Conservation (phyloP, 2,329 filamentous ascomycete genomes). For the Monosporascus sp. region DNA sequence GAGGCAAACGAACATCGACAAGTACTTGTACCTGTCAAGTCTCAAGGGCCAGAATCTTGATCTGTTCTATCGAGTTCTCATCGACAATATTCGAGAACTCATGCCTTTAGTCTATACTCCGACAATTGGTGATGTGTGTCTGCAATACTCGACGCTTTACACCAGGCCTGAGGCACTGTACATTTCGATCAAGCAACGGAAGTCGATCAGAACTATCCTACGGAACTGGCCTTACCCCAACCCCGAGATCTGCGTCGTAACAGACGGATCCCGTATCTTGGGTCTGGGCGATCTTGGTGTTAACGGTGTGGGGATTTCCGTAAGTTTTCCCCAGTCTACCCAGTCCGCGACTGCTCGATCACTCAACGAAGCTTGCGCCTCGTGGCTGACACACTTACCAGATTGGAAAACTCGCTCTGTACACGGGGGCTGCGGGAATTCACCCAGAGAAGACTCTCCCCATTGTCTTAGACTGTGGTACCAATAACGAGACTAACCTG, state of each 20-base stretch:
- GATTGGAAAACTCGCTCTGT: slow-evolving; percentile 91
- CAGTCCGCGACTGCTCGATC: neutral
- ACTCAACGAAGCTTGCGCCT: neutral
- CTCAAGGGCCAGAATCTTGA: slow-evolving; percentile 73
- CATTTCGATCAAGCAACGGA: slow-evolving; percentile 90
- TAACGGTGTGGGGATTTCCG: slow-evolving; percentile 96
- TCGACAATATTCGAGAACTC: slow-evolving; percentile 71
- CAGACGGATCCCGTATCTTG: slow-evolving; percentile 88
- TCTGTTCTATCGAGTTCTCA: slow-evolving; percentile 77
- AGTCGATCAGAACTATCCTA: slow-evolving; percentile 82
- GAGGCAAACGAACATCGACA: slow-evolving; percentile 68
- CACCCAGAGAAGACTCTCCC: slow-evolving; percentile 78
- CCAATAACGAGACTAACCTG: slow-evolving; percentile 61
- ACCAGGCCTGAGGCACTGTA: slow-evolving; percentile 94
- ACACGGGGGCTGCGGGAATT: slow-evolving; percentile 93
- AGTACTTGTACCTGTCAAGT: slow-evolving; percentile 75
- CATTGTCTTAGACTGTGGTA: slow-evolving; percentile 64
- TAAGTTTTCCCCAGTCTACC: slow-evolving; percentile 35
- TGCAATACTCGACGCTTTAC: slow-evolving; percentile 94
- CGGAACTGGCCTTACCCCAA: slow-evolving; percentile 86
- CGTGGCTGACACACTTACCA: slow-evolving; percentile 30
- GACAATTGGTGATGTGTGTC: slow-evolving; percentile 91
- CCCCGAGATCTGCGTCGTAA: slow-evolving; percentile 94
- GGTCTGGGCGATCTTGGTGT: slow-evolving; percentile 93
- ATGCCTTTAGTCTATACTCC: slow-evolving; percentile 85